These are phyloP conservation scores for Penicillium sp. DNA, from an alignment of 2,329 filamentous ascomycete genomes.

Conservation along the genomic window DNA sequence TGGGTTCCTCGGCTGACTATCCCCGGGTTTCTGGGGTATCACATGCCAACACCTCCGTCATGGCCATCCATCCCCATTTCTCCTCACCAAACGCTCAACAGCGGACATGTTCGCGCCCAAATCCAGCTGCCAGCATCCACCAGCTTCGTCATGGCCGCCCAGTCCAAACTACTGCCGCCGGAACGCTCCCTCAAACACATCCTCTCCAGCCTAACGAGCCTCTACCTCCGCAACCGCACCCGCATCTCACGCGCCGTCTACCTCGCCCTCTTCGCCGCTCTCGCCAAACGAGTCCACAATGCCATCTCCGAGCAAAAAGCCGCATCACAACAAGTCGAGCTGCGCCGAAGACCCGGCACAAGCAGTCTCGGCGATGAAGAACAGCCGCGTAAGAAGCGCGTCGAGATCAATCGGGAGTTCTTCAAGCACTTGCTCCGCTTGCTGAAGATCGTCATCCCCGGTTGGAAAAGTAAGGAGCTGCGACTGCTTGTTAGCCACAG, in stretches of 20 bases:
- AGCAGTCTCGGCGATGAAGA: slow-evolving; percentile 36
- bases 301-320: slow-evolving; percentile 92
- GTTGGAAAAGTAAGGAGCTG: slow-evolving; percentile 84
- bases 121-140: slow-evolving; percentile 18
- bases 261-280: slow-evolving; percentile 72
- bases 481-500: slow-evolving; percentile 84
- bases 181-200: slow-evolving; percentile 64
- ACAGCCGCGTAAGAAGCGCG: slow-evolving; percentile 61
- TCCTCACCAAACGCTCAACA: background rate
- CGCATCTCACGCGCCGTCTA: slow-evolving; percentile 81
- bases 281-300: slow-evolving; percentile 82
- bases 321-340: slow-evolving; percentile 66
- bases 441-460: slow-evolving; percentile 81
- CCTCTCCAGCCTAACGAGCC: slow-evolving; percentile 62
- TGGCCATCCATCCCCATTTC: slow-evolving; percentile 3
- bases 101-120: slow-evolving; percentile 19
- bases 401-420: slow-evolving; percentile 87
- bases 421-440: slow-evolving; percentile 72
- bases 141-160: slow-evolving; percentile 60
- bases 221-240: slow-evolving; percentile 76
- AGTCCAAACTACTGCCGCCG: slow-evolving; percentile 66
- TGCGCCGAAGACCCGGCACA: slow-evolving; percentile 52
- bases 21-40: slow-evolving; percentile 24
- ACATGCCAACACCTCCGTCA: slow-evolving; percentile 23
- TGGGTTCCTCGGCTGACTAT: slow-evolving; percentile 22